Base-by-base conservation (phyloP, 495 filamentous ascomycete genomes). In the Neurospora discreta region DNA sequence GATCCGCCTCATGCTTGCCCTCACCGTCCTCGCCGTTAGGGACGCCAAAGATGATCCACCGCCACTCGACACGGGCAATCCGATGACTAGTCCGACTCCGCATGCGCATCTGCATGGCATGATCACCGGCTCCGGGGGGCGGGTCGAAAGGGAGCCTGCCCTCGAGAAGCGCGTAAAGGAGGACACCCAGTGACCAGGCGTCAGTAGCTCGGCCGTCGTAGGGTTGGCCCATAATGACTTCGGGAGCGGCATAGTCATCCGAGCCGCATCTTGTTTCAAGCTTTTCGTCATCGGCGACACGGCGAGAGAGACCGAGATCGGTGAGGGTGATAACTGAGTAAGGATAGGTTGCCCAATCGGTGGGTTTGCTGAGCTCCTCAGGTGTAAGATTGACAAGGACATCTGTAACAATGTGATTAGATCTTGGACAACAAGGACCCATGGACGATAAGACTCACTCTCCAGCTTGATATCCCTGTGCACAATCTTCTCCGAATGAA, bases 401-500 rank as follows among this genome's bases (percentile, higher is more conserved):
- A 78, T 99, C 94, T 97, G 76, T 26, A 70, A 65, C 7, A 65
- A 65, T 18, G 52, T 65, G 52, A 33, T 65, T 65, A 65, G 52
- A 60, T 9, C 30, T 65, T 65, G 18, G 52, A 18, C 30, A 65
- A 33, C 39, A 33, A 18, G 8, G 52, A 33, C 52, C 6, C 3
- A 33, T 33, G 0, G 3, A 7, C 3, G 10, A 15, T 36, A 6
- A 18, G 10, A 70, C 91, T 82, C 85, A 97, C 94, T 99, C 83
- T 99, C 95, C 68, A 99, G 89, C 81, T 99, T 99, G 77, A 99
- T 96, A 81, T 99, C 95, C 36, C 95, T 89, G 78, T 99, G 95
- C 52, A 97, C 95, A 74, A 99, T 97, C 75, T 87, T 91, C 76
- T 92, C 80, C 39, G 84, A 83, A 81, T 99, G 95, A 39, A 99